These are phyloP conservation scores for Alternaria sp. DNA, from an alignment of 2,329 filamentous ascomycete genomes.

Conservation along the genomic window DNA sequence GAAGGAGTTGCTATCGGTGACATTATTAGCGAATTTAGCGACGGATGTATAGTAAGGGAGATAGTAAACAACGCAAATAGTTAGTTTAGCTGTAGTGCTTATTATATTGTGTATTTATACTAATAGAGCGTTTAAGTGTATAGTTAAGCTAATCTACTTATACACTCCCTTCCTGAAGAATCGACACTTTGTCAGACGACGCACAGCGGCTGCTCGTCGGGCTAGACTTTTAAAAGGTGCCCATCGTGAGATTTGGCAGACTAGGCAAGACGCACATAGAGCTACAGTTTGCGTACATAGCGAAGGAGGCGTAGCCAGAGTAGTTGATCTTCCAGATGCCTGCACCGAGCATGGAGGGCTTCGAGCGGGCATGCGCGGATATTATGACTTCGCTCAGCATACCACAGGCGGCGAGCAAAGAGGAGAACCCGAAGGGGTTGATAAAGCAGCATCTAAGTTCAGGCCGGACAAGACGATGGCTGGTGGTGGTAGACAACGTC, in stretches of 20 bases:
- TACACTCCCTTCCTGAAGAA: slow-evolving; percentile 39
- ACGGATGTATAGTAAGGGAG: no score
- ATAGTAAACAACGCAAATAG: no score
- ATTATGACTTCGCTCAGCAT: slow-evolving; percentile 25
- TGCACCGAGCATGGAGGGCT: slow-evolving; percentile 33
- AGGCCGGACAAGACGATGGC: slow-evolving; percentile 20
- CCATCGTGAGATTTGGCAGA: slow-evolving; percentile 45
- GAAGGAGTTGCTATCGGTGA: no score
- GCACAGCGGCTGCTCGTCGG: slow-evolving; percentile 37
- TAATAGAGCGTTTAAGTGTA: no score
- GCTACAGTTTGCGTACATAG: slow-evolving; percentile 41
- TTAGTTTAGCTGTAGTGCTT: no score
- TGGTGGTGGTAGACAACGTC: slow-evolving; percentile 24
- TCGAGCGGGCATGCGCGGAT: slow-evolving; percentile 27
- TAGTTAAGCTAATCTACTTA: no score
- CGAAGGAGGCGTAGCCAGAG: slow-evolving; percentile 25
- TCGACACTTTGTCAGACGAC: slow-evolving; percentile 35
- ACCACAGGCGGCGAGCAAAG: slow-evolving; percentile 9
- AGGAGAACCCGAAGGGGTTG: slow-evolving; percentile 34
- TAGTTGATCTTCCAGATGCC: slow-evolving; percentile 36
- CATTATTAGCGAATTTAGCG: no score
- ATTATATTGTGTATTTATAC: no score
- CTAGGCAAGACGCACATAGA: slow-evolving; percentile 47
- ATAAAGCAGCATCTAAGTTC: slow-evolving; percentile 33
- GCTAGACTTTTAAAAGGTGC: slow-evolving; percentile 34